Conservation (phyloP, 2,329 filamentous ascomycete species). For the Emergomyces pasteurianus region DNA sequence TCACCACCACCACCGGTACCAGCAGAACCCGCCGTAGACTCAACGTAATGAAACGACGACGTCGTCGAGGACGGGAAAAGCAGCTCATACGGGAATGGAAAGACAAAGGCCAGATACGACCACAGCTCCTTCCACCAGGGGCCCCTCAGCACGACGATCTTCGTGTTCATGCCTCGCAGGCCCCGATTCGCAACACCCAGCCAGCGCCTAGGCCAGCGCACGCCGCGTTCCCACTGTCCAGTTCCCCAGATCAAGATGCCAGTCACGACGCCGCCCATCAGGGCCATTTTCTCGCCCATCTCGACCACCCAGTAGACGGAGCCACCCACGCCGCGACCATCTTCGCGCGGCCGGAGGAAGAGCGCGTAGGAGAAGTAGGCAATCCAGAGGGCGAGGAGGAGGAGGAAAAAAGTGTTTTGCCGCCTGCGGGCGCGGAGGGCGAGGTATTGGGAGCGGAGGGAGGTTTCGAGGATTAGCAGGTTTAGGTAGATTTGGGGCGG, state of each 20-base stretch:
- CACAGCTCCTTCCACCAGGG: conserved; percentile 69
- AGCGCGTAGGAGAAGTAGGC: conserved; percentile 77
- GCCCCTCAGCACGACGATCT: conserved; percentile 78
- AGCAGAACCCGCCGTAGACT: conserved; percentile 34
- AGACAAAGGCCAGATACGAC: conserved; percentile 61
- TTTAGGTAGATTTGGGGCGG: conserved; percentile 97
- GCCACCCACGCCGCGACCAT: conserved; percentile 80
- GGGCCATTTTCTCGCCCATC: conserved; percentile 76
- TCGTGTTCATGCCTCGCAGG: conserved; percentile 85
- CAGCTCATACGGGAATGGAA: conserved; percentile 63
- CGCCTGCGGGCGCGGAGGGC: conserved; percentile 76
- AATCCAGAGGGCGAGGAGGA: conserved; percentile 69
- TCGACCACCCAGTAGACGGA: conserved; percentile 96
- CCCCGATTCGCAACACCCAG: conserved; percentile 81
- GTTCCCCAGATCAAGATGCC: conserved; percentile 83
- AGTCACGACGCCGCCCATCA: conserved; percentile 83
- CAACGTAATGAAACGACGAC: conserved; percentile 65
- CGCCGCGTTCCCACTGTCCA: conserved; percentile 89
- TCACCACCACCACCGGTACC: conserved; percentile 4
- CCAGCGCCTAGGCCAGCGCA: conserved; percentile 89
- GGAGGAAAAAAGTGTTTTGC: conserved; percentile 85
- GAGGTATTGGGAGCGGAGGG: conserved; percentile 83
- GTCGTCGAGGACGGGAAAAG: conserved; percentile 43
- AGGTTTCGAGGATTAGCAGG: conserved; percentile 90
- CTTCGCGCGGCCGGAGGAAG: conserved; percentile 90